Percentiles rank a stretch among this genome's conserved stretches.
These are phyloP conservation scores for Pleurotus cornucopiae DNA, from an alignment of 768 basidiomycete genomes.

Conservation along the genomic window DNA sequence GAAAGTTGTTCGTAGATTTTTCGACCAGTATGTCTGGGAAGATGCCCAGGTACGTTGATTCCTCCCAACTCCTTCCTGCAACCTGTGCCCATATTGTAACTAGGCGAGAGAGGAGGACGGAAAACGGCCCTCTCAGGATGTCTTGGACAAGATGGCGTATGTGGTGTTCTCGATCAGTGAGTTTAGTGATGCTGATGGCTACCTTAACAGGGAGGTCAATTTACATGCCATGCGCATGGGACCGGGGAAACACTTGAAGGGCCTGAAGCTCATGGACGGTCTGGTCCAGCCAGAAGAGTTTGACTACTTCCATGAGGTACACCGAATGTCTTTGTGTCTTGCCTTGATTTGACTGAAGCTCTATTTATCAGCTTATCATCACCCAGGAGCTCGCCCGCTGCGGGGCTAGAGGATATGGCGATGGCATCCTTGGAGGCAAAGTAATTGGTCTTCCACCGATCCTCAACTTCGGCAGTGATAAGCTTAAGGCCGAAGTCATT, in stretches of 20 bases:
- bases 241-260: constrained; percentile 87
- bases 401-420: constrained; percentile 74
- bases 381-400: constrained; percentile 74
- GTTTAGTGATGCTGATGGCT: no score
- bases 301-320: constrained; percentile 82
- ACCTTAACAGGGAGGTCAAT: constrained; percentile 60
- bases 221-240: constrained; percentile 92
- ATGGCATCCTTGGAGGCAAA: constrained; percentile 71
- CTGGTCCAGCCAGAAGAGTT: constrained; percentile 82
- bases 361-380: constrained; percentile 52
- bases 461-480: constrained; percentile 72
- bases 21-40: constrained; percentile 62
- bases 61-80: background rate
- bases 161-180: constrained; percentile 12
- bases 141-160: constrained; percentile 73
- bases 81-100: constrained; percentile 23
- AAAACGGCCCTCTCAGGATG: constrained; percentile 75
- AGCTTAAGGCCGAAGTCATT: constrained; percentile 43
- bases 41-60: constrained; percentile 36
- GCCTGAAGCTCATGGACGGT: constrained; percentile 74
- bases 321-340: background rate
- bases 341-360: background rate
- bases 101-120: constrained; percentile 80
- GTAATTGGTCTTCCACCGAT: constrained; percentile 85
- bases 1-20: constrained; percentile 59